phyloP scores from a whole-genome alignment of 2,329 filamentous ascomycete species.

The Tolypocladium endophyticum region DNA sequence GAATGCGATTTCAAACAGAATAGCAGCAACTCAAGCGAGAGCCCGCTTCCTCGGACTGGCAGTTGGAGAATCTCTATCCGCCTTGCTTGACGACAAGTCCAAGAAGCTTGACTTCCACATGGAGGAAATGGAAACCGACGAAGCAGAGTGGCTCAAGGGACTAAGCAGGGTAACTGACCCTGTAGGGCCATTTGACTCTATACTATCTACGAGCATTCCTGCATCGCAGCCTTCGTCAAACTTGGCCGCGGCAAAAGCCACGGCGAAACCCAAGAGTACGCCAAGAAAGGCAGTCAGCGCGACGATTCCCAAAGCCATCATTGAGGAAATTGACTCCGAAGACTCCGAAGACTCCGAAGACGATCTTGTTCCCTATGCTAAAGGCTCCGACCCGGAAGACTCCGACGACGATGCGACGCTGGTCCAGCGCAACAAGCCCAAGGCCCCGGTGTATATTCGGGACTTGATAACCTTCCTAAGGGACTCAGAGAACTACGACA shows the following conservation, averaged over 20 bases:
- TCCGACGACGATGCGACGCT: conserved; percentile 88
- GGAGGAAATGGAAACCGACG: conserved; percentile 63
- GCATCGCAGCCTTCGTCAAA: background rate
- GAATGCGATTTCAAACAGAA: conserved; percentile 71
- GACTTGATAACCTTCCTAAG: conserved; percentile 71
- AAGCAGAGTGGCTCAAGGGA: conserved; percentile 64
- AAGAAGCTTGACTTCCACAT: conserved; percentile 74
- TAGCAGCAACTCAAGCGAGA: conserved; percentile 63
- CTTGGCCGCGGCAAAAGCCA: conserved; percentile 3
- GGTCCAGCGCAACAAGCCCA: conserved; percentile 71
- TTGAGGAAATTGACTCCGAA: conserved; percentile 58
- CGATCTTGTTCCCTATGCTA: conserved; percentile 67
- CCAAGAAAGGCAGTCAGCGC: conserved; percentile 13
- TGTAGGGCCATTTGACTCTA: conserved; percentile 44
- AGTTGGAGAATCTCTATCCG: conserved; percentile 63
- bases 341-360: conserved; percentile 49
- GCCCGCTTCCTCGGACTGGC: conserved; percentile 81
- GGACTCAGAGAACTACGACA: conserved; percentile 75
- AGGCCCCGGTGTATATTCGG: conserved; percentile 80
- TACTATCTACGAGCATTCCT: conserved; percentile 24
- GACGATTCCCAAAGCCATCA: conserved; percentile 34
- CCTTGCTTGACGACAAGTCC: conserved; percentile 55
- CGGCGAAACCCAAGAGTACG: conserved; percentile 10
- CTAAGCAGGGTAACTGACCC: conserved; percentile 54
- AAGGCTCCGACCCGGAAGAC: conserved; percentile 82